Evolutionary conservation across 2,329 filamentous ascomycete genomes (phyloP).

Genomic region (Beauveria bassiana): DNA sequence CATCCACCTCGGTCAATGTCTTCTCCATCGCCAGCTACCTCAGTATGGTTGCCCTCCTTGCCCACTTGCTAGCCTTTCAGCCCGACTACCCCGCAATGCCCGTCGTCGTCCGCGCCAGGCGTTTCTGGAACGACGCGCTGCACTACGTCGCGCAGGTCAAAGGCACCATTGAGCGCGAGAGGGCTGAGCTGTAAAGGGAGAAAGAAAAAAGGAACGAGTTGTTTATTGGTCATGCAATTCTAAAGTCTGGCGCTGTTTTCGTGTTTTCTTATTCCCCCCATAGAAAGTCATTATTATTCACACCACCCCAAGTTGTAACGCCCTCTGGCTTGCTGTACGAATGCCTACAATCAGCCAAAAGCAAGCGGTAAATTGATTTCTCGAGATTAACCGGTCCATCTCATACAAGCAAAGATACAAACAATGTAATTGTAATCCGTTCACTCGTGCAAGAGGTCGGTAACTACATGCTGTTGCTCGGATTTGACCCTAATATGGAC

Average conservation of each 20-base stretch:
- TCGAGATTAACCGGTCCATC: no score
- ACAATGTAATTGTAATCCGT: no score
- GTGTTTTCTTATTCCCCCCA: background rate
- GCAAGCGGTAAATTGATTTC: background rate
- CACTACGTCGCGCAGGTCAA: constrained; percentile 22
- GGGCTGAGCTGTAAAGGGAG: constrained; percentile 20
- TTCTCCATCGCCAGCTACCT: constrained; percentile 71
- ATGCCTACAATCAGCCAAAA: background rate
- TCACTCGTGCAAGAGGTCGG: no score
- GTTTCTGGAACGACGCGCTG: constrained; percentile 28
- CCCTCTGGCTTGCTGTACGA: no score
- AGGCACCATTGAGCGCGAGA: constrained; percentile 25
- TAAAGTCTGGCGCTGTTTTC: background rate
- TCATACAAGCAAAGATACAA: no score
- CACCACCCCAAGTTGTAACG: background rate
- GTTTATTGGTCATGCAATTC: background rate
- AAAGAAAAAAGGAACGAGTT: background rate
- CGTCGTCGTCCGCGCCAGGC: constrained; percentile 35
- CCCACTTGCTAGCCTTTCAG: constrained; percentile 57
- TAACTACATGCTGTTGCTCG: no score
- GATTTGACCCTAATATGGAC: no score
- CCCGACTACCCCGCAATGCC: constrained; percentile 55
- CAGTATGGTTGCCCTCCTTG: constrained; percentile 62
- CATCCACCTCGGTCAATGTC: constrained; percentile 66
- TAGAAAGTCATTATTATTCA: background rate